These are phyloP conservation scores for Margaritispora aquatica DNA, from an alignment of 495 filamentous ascomycete genomes.

Conservation along the genomic window DNA sequence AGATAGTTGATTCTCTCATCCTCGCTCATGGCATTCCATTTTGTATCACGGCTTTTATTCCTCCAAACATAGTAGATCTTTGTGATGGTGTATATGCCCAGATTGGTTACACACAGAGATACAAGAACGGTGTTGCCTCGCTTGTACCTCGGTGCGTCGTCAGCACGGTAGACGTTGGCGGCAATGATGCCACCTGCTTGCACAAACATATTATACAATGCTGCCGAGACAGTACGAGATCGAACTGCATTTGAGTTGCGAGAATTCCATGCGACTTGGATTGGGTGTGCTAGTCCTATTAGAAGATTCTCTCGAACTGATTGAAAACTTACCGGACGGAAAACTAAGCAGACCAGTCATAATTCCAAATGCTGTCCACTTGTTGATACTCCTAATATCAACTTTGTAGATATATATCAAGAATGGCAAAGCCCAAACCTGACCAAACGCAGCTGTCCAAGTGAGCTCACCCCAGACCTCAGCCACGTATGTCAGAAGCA, in stretches of 20 bases:
- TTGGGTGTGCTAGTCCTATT: conserved; percentile 29
- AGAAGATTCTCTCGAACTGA: conserved; percentile 1
- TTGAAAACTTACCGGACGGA: conserved; percentile 42
- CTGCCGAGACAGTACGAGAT: conserved; percentile 56
- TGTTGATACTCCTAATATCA: conserved; percentile 42
- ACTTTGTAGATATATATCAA: conserved; percentile 47
- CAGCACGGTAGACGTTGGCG: conserved; percentile 50
- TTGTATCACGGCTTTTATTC: conserved; percentile 33
- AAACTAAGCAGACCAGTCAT: conserved; percentile 51
- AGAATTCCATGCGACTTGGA: conserved; percentile 30
- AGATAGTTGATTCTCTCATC: conserved; percentile 32
- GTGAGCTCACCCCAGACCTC: conserved; percentile 46
- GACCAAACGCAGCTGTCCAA: conserved; percentile 35
- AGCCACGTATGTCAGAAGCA: conserved; percentile 17
- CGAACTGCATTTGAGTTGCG: conserved; percentile 56
- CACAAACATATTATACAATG: conserved; percentile 69
- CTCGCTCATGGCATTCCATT: conserved; percentile 30
- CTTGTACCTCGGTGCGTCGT: conserved; percentile 46
- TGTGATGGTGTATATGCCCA: conserved; percentile 28
- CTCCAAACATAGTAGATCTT: conserved; percentile 26
- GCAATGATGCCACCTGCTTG: conserved; percentile 49
- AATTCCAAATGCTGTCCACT: conserved; percentile 48
- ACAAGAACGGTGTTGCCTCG: conserved; percentile 34
- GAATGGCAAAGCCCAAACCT: conserved; percentile 53
- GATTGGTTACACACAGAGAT: conserved; percentile 27